A percentile compares a stretch with the other conserved stretches of the same genome.
Evolutionary conservation across 352 stramenopile genomes (phyloP).

Genomic region (Globisporangium rhizosaccharum): DNA sequence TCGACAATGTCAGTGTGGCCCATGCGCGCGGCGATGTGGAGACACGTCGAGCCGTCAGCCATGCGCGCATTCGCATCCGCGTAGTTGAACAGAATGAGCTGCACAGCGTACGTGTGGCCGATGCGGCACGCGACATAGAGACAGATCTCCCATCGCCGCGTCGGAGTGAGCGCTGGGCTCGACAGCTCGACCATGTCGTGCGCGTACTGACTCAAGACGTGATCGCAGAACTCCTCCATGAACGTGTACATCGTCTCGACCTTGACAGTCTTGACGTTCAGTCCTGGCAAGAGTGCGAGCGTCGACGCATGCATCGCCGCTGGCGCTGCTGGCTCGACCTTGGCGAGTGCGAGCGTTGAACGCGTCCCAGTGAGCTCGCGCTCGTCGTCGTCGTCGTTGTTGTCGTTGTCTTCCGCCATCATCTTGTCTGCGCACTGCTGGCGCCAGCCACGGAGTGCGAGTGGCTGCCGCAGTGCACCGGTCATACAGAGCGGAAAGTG

Average conservation of each 20-base stretch:
- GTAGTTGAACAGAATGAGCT: conserved; percentile 74
- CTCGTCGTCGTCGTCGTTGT: background rate
- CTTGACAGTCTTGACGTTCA: conserved; percentile 53
- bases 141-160: conserved; percentile 67
- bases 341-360: conserved; percentile 7
- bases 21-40: conserved; percentile 72
- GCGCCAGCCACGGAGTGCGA: conserved; percentile 47
- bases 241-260: conserved; percentile 74
- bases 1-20: conserved; percentile 55
- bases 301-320: background rate
- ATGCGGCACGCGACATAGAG: conserved; percentile 71
- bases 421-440: conserved; percentile 47
- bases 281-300: conserved; percentile 25
- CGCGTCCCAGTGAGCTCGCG: background rate
- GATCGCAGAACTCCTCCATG: conserved; percentile 77
- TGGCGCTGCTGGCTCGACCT: conserved; percentile 5
- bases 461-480: conserved; percentile 30
- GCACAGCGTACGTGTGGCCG: conserved; percentile 64
- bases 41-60: conserved; percentile 55
- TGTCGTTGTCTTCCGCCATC: conserved; percentile 26
- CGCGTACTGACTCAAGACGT: conserved; percentile 54
- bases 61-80: conserved; percentile 55
- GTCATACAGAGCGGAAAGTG: conserved; percentile 34
- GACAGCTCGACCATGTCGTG: conserved; percentile 57
- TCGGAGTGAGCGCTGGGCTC: conserved; percentile 31